A percentile compares a stretch with the other conserved stretches of the same genome.
Evolutionary conservation across 2,329 filamentous ascomycete genomes (phyloP).

Genomic region (Alternaria novae-zelandiae): DNA sequence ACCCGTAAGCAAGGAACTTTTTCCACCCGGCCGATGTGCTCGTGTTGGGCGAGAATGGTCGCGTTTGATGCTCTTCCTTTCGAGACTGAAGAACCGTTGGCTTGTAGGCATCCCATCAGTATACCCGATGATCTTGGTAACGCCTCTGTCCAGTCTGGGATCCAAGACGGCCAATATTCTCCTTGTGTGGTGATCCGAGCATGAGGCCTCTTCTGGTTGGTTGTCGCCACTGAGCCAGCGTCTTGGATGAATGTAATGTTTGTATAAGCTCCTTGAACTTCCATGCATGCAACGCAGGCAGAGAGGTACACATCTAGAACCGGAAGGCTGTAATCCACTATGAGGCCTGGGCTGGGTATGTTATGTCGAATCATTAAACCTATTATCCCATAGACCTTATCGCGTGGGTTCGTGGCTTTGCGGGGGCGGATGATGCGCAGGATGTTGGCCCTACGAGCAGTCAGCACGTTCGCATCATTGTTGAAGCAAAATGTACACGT

Average conservation of each 20-base stretch:
- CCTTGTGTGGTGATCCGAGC: background rate
- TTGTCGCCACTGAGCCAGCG: background rate
- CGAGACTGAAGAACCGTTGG: background rate
- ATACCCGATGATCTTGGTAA: background rate
- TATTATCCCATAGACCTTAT: background rate
- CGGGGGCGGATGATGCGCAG: background rate
- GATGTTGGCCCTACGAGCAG: background rate
- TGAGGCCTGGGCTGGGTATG: background rate
- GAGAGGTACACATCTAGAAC: background rate
- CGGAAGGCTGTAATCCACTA: background rate
- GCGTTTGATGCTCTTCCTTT: background rate
- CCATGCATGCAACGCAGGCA: background rate
- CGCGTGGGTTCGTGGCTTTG: background rate
- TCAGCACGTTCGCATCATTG: background rate
- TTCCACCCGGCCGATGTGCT: background rate
- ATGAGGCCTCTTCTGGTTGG: background rate
- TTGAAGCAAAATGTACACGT: background rate
- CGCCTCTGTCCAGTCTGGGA: background rate
- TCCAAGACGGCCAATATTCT: background rate
- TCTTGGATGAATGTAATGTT: background rate
- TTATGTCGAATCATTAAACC: background rate
- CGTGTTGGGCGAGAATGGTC: background rate
- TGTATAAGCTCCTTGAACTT: background rate
- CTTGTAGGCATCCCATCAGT: background rate
- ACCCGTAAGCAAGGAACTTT: background rate